Evolutionary conservation across 2,329 filamentous ascomycete genomes (phyloP), one percentile per base, ranked within the genome.

Genomic region (Aschersonia sp.): DNA sequence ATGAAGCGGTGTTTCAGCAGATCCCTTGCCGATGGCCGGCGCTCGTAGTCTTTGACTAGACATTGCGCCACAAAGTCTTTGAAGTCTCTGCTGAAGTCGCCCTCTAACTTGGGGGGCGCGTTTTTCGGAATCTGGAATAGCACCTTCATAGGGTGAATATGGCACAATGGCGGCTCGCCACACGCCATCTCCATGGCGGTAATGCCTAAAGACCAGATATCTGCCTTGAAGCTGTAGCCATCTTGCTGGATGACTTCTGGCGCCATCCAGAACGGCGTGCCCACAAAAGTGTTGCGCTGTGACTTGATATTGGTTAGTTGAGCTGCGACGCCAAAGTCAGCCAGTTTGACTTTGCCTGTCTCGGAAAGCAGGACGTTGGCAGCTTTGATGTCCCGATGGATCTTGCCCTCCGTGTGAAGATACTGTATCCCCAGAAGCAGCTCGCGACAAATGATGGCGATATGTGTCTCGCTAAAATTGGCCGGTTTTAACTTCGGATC

Each of bases 251-350:
- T 95, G 38, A 95, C 89, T 61, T 95, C 89, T 1, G 89, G 89
- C 1, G 89, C 89, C 89, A 95, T 94, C 89, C 89, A 95, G 61
- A 94, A 95, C 0, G 92, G 92, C 0, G 91, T 97, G 28, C 92
- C 92, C 28, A 98, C 92, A 59, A 98, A 97, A 0, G 92, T 98
- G 65, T 97, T 91, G 48, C 92, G 81, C 64, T 96, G 89, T 2
- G 91, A 96, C 67, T 96, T 96, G 69, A 97, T 94, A 61, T 96
- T 95, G 51, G 88, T 94, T 58, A 98, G 74, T 64, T 98, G 92
- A 31, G 92, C 91, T 5, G 92, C 92, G 42, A 98, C 92, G 51
- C 92, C 92, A 61, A 98, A 98, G 66, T 98, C 91, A 41, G 91
- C 91, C 55, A 97, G 74, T 72, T 97, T 97, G 62, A 97, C 91